These are phyloP conservation scores for Saccharomyces hybrid DNA, from an alignment of 1,139 yeast species.

Conservation along the genomic window DNA sequence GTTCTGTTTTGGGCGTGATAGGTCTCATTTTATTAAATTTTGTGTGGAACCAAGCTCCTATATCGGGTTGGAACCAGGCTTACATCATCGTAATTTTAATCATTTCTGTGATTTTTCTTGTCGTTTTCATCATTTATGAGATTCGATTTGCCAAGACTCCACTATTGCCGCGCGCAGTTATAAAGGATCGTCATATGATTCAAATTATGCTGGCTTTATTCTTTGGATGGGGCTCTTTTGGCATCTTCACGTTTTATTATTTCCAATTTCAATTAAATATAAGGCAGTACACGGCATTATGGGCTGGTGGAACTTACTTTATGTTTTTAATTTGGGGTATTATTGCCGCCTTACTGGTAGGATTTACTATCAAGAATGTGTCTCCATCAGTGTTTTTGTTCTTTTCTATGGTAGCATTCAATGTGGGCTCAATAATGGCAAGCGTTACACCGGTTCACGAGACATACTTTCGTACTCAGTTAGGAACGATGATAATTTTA, in stretches of 20 bases:
- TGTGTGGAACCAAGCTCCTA: conserved; percentile 50
- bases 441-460: conserved; percentile 44
- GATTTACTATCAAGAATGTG: conserved; percentile 36
- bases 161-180: conserved; percentile 41
- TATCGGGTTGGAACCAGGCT: conserved; percentile 42
- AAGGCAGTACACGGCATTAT: conserved; percentile 39
- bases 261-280: conserved; percentile 38
- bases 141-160: conserved; percentile 32
- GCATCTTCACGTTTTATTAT: conserved; percentile 41
- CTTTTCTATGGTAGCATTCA: conserved; percentile 41
- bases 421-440: conserved; percentile 42
- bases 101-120: conserved; percentile 36
- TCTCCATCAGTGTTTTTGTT: conserved; percentile 42
- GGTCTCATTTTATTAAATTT: conserved; percentile 46
- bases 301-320: conserved; percentile 40
- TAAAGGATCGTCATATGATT: conserved; percentile 28
- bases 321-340: conserved; percentile 43
- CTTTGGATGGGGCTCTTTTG: conserved; percentile 56
- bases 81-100: conserved; percentile 42
- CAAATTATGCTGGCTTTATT: conserved; percentile 33
- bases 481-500: conserved; percentile 44
- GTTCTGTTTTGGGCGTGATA: conserved; percentile 40
- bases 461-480: conserved; percentile 39
- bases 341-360: conserved; percentile 41
- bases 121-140: conserved; percentile 30